These are phyloP conservation scores for Colletotrichum navitas DNA, from an alignment of 2,329 filamentous ascomycete genomes.

Conservation along the genomic window DNA sequence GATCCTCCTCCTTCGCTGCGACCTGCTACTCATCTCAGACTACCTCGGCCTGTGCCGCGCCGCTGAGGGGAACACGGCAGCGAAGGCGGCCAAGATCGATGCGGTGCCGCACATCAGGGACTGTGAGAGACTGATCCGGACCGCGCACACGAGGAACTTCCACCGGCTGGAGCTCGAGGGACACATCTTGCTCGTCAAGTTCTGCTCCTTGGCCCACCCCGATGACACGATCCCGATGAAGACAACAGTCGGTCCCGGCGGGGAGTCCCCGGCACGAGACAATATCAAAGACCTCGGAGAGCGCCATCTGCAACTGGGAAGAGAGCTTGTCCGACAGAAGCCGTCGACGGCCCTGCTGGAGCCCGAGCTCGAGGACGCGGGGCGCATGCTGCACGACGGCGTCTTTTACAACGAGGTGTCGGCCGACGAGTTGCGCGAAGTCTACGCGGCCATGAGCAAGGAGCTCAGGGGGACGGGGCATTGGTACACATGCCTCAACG, in stretches of 20 bases:
- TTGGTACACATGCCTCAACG: slow-evolving; percentile 71
- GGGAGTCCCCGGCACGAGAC: not conserved
- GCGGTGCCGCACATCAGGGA: slow-evolving; percentile 51
- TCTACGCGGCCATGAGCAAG: slow-evolving; percentile 64
- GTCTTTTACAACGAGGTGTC: slow-evolving; percentile 63
- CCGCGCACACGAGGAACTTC: slow-evolving; percentile 52
- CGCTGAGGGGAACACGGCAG: not conserved
- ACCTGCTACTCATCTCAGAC: slow-evolving; percentile 61
- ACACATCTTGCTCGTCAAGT: slow-evolving; percentile 62
- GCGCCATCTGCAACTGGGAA: slow-evolving; percentile 44
- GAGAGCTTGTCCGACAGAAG: slow-evolving; percentile 40
- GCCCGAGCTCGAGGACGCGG: slow-evolving; percentile 60
- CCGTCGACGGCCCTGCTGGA: slow-evolving; percentile 51
- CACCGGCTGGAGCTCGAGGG: slow-evolving; percentile 63
- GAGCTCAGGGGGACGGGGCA: slow-evolving; percentile 68
- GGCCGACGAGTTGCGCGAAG: slow-evolving; percentile 62
- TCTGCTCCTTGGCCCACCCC: slow-evolving; percentile 58
- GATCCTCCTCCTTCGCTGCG: slow-evolving; percentile 61
- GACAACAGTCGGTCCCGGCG: not conserved
- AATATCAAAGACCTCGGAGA: slow-evolving; percentile 21
- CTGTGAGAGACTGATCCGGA: slow-evolving; percentile 56
- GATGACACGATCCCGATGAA: not conserved
- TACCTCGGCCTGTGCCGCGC: slow-evolving; percentile 44
- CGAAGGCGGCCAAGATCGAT: slow-evolving; percentile 45
- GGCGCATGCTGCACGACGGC: slow-evolving; percentile 58